These are phyloP conservation scores for Immersiporthe knoxdaviesiana DNA, from an alignment of 2,329 filamentous ascomycete genomes.

Conservation along the genomic window DNA sequence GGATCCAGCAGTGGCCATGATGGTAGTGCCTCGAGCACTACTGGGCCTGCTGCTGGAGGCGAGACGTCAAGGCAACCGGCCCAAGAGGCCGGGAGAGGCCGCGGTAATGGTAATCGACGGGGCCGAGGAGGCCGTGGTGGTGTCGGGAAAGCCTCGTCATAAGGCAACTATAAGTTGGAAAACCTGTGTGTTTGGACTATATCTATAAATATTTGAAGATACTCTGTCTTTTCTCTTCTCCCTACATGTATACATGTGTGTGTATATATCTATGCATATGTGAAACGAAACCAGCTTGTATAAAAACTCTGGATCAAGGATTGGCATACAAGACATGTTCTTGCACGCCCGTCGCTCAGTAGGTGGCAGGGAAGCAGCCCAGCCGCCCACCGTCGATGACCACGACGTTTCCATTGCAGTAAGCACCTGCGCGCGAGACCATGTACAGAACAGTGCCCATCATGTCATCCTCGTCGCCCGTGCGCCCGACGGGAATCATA, in stretches of 20 bases:
- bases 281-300: neutral
- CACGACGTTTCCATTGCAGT: conserved; percentile 66
- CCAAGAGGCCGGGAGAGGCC: conserved; percentile 20
- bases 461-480: conserved; percentile 66
- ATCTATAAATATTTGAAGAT: no score
- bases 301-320: no score
- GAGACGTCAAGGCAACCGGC: conserved; percentile 15
- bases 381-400: conserved; percentile 67
- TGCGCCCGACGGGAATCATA: conserved; percentile 60
- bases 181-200: neutral
- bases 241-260: neutral
- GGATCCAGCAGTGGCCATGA: conserved; percentile 5
- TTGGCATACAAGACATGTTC: neutral
- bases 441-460: conserved; percentile 68
- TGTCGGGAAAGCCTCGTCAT: conserved; percentile 12
- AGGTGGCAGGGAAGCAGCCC: conserved; percentile 57
- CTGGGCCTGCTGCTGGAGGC: conserved; percentile 5
- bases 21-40: neutral
- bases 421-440: conserved; percentile 65
- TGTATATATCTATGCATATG: neutral
- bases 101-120: conserved; percentile 17
- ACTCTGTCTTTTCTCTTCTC: neutral
- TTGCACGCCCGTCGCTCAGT: conserved; percentile 39
- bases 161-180: neutral
- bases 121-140: conserved; percentile 23